phyloP scores from a whole-genome alignment of 192 early-diverging fungal genomes.

The Endogone sp. region DNA sequence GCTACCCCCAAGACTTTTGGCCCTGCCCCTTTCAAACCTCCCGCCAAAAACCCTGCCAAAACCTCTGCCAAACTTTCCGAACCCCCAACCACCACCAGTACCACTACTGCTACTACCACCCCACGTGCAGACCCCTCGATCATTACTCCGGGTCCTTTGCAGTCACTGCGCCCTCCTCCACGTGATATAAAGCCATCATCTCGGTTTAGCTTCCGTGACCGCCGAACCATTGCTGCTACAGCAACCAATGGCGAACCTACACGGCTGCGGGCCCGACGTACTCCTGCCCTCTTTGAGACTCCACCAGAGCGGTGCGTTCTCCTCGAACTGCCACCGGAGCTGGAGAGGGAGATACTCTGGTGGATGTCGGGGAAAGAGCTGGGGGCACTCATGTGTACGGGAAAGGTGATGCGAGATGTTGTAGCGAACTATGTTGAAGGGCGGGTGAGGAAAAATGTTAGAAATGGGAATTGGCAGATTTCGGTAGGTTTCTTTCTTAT shows the following conservation, averaged over 20 bases:
- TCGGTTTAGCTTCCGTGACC: background rate
- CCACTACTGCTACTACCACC: background rate
- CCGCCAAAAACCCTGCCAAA: background rate
- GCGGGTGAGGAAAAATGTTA: background rate
- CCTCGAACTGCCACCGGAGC: background rate
- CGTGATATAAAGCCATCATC: too few relatives aligned
- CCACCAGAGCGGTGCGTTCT: background rate
- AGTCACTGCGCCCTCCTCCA: too few relatives aligned
- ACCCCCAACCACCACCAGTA: background rate
- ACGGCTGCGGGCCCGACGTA: too few relatives aligned
- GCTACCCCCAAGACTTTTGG: background rate
- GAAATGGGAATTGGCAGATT: background rate
- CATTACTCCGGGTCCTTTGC: too few relatives aligned
- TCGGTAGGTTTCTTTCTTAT: background rate
- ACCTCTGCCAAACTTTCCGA: background rate
- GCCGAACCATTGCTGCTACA: background rate
- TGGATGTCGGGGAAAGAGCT: background rate
- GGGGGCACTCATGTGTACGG: background rate
- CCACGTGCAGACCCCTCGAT: background rate
- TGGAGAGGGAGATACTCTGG: background rate
- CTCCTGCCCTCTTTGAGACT: background rate
- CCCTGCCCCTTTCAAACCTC: background rate
- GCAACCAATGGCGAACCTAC: background rate
- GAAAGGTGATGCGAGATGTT: background rate
- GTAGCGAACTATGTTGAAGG: background rate